phyloP scores from a whole-genome alignment of 2,329 filamentous ascomycete species.

The Clonostachys rhizophaga region DNA sequence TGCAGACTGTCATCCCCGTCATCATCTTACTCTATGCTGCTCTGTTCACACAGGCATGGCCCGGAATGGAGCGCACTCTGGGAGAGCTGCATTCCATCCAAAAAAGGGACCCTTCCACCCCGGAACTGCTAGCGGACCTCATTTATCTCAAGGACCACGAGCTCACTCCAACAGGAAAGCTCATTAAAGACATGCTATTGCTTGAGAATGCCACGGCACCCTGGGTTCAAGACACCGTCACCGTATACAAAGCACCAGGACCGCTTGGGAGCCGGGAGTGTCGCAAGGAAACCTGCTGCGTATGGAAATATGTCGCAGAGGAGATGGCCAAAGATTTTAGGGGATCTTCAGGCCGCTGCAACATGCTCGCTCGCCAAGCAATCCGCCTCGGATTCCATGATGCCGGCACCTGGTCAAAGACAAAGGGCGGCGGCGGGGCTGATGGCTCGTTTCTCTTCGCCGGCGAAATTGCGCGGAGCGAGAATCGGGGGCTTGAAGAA shows the following conservation, averaged over 20 bases:
- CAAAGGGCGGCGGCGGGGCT: slow-evolving; percentile 32
- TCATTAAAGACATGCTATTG: not conserved
- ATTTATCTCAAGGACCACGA: not conserved
- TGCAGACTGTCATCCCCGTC: too few species aligned
- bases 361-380: slow-evolving; percentile 29
- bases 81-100: not conserved
- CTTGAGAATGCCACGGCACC: not conserved
- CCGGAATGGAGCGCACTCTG: not conserved
- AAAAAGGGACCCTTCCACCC: not conserved
- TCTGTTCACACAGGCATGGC: not conserved
- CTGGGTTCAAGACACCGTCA: not conserved
- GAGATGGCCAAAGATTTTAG: slow-evolving; percentile 25
- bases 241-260: not conserved
- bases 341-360: slow-evolving; percentile 29
- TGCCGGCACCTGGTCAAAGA: slow-evolving; percentile 32
- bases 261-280: slow-evolving; percentile 12
- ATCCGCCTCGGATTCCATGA: slow-evolving; percentile 41
- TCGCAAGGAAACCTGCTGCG: slow-evolving; percentile 28
- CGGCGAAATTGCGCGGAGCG: slow-evolving; percentile 24
- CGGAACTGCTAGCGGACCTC: not conserved
- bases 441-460: slow-evolving; percentile 35
- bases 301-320: slow-evolving; percentile 31
- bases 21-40: too few species aligned
- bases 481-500: slow-evolving; percentile 39
- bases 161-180: not conserved